These are phyloP conservation scores for Oryza coarctata DNA, from an alignment of 176 grass and related monocot genomes.

Conservation along the genomic window DNA sequence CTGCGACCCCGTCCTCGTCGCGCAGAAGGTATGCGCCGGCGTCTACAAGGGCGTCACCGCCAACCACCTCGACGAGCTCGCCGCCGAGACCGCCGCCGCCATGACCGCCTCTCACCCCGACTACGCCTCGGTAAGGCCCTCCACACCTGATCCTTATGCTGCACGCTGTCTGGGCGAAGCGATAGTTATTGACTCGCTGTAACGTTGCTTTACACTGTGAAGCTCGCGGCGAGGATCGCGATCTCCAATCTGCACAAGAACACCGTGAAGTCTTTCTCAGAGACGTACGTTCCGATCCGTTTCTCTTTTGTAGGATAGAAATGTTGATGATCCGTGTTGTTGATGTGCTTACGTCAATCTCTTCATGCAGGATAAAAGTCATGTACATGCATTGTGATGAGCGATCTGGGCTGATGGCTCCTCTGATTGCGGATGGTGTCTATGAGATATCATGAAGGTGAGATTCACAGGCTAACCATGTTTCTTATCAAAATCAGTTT, in stretches of 20 bases:
- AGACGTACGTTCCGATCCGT: conserved; percentile 36
- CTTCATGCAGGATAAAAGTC: conserved; percentile 59
- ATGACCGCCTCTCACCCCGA: conserved; percentile 90
- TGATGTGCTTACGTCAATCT: not conserved
- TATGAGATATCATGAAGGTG: conserved; percentile 79
- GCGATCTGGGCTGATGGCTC: conserved; percentile 61
- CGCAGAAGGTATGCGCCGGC: conserved; percentile 91
- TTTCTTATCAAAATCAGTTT: not conserved
- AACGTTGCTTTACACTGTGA: not conserved
- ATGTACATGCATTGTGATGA: conserved; percentile 60
- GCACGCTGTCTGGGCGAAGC: not conserved
- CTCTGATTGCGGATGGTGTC: conserved; percentile 80
- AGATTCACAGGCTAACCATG: not conserved
- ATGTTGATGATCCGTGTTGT: not conserved
- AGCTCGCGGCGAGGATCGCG: conserved; percentile 91
- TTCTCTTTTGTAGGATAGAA: not conserved
- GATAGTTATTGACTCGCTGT: not conserved
- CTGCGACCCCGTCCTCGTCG: conserved; percentile 87
- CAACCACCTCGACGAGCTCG: conserved; percentile 94
- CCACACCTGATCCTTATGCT: not conserved
- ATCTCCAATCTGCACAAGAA: conserved; percentile 95
- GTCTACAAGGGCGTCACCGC: conserved; percentile 97
- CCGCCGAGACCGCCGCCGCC: conserved; percentile 86
- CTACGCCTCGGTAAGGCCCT: conserved; percentile 68
- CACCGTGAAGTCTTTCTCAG: conserved; percentile 77